Percentiles rank a stretch among this genome's conserved stretches.
These are phyloP conservation scores for Saccharum hybrid DNA, from an alignment of 202 grass and related monocot genomes.

Conservation along the genomic window DNA sequence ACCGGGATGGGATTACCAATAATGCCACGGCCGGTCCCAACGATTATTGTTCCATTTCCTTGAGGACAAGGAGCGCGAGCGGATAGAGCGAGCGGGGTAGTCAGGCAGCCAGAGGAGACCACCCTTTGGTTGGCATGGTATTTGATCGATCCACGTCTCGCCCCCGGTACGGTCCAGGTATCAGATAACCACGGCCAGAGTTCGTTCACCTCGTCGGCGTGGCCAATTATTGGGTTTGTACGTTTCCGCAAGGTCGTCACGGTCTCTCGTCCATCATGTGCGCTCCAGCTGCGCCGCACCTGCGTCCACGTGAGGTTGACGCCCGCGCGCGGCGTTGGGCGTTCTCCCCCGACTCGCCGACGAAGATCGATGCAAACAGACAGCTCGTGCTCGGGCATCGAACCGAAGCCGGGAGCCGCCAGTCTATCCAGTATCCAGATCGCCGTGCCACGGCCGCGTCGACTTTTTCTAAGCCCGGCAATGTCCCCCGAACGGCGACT, in stretches of 20 bases:
- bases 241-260: slow-evolving; percentile 8
- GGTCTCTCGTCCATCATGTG: background rate
- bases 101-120: no score
- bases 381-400: no score
- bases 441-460: background rate
- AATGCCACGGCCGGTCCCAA: background rate
- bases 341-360: background rate
- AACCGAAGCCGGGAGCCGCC: no score
- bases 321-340: background rate
- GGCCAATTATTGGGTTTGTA: background rate
- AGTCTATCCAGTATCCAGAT: no score
- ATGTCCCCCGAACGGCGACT: slow-evolving; percentile 5
- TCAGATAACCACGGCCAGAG: background rate
- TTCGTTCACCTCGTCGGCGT: background rate
- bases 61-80: no score
- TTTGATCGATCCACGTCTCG: background rate
- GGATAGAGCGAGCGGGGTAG: background rate
- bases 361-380: background rate
- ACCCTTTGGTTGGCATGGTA: no score
- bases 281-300: background rate
- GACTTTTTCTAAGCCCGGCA: background rate
- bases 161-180: background rate
- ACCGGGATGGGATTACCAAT: background rate
- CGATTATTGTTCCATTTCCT: background rate
- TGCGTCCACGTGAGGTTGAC: background rate